Conservation (phyloP, 2,329 filamentous ascomycete genomes). For the Orbilia blumenaviensis region DNA sequence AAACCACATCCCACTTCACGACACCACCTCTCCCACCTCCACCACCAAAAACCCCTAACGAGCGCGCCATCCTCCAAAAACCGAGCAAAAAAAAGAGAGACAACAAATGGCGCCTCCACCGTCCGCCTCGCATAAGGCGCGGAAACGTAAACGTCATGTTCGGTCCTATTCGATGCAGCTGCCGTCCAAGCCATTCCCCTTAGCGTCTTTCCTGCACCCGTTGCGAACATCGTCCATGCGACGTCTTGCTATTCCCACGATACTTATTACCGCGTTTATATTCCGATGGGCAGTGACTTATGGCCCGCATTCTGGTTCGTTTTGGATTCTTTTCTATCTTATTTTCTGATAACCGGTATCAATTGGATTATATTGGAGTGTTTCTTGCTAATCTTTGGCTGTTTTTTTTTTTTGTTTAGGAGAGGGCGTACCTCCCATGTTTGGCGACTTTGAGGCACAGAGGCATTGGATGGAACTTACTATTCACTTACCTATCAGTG, state of each 20-base stretch:
- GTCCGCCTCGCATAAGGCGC: conserved; percentile 37
- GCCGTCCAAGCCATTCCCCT: conserved; percentile 79
- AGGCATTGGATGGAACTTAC: conserved; percentile 99
- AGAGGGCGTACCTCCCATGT: conserved; percentile 77
- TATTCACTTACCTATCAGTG: conserved; percentile 83
- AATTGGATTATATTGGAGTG: conserved; percentile 41
- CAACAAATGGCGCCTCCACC: conserved; percentile 37
- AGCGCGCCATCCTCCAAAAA: conserved; percentile 14
- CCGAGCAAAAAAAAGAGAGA: background rate
- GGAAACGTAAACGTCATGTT: conserved; percentile 54
- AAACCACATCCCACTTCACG: conserved; percentile 11
- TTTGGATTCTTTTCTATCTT: conserved; percentile 2
- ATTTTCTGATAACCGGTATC: background rate
- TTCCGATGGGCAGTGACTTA: conserved; percentile 92
- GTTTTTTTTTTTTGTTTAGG: conserved; percentile 11
- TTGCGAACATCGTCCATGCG: conserved; percentile 81
- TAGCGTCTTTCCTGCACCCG: conserved; percentile 94
- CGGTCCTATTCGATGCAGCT: conserved; percentile 59
- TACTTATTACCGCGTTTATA: conserved; percentile 87
- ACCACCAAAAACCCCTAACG: background rate
- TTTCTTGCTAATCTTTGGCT: background rate
- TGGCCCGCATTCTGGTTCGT: conserved; percentile 90
- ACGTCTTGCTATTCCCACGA: conserved; percentile 89
- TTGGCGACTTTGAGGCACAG: conserved; percentile 97
- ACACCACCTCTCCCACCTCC: too few relatives aligned